A percentile compares a stretch with the other conserved stretches of the same genome.
These are phyloP conservation scores for Hypocreales sp. DNA, from an alignment of 2,329 filamentous ascomycete genomes.

Conservation along the genomic window DNA sequence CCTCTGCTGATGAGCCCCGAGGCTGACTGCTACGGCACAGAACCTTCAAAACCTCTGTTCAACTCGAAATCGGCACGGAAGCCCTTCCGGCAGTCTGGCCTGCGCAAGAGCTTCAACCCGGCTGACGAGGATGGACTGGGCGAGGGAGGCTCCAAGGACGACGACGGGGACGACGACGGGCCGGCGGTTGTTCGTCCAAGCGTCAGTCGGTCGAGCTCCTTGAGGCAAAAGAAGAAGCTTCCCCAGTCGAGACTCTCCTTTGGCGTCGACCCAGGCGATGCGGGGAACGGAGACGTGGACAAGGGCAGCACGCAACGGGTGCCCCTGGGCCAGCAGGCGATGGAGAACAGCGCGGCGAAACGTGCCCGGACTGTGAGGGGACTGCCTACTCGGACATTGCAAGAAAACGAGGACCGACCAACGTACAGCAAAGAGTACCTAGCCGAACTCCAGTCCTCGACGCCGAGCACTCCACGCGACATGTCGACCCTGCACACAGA, in stretches of 20 bases:
- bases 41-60: conserved; percentile 22
- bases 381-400: conserved; percentile 35
- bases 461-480: conserved; percentile 65
- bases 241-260: conserved; percentile 55
- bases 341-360: conserved; percentile 50
- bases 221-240: conserved; percentile 50
- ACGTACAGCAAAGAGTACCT: conserved; percentile 79
- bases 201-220: conserved; percentile 28
- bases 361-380: conserved; percentile 30
- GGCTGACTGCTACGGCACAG: conserved; percentile 16
- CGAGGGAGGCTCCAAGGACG: conserved; percentile 13
- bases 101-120: conserved; percentile 39
- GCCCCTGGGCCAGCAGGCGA: conserved; percentile 46
- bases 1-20: conserved; percentile 17
- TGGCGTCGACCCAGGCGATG: conserved; percentile 38
- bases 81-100: conserved; percentile 39
- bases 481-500: conserved; percentile 27
- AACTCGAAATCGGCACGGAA: conserved; percentile 30
- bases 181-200: conserved; percentile 34
- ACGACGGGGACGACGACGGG: conserved; percentile 28
- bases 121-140: conserved; percentile 18
- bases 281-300: conserved; percentile 30
- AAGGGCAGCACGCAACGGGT: conserved; percentile 50
- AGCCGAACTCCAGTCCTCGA: conserved; percentile 71
- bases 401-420: conserved; percentile 52